Conservation (phyloP, 805 yeast species). For the Candida corydali region DNA sequence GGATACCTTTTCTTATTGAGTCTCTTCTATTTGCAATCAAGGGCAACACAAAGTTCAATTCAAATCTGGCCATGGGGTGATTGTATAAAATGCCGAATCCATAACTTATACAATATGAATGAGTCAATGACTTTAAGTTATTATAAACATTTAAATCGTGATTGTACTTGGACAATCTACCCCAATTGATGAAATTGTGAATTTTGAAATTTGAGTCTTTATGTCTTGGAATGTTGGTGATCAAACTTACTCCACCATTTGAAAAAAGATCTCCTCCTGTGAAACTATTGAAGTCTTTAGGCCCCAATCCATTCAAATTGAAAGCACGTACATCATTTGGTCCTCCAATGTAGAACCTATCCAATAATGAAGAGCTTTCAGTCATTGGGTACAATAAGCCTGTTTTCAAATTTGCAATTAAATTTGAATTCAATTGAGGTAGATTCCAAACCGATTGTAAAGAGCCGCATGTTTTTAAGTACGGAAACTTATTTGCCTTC, state of each 20-base stretch:
- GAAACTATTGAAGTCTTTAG: constrained; percentile 45
- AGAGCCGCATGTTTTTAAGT: constrained; percentile 40
- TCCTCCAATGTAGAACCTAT: constrained; percentile 55
- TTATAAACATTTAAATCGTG: constrained; percentile 6
- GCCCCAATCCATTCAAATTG: constrained; percentile 50
- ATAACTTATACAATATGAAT: constrained; percentile 29
- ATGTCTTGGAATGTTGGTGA: constrained; percentile 41
- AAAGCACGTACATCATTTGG: constrained; percentile 57
- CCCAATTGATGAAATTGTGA: constrained; percentile 47
- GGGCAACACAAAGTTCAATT: constrained; percentile 53
- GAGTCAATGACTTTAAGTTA: constrained; percentile 8
- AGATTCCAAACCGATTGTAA: constrained; percentile 27
- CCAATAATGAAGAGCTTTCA: constrained; percentile 36
- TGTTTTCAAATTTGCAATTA: constrained; percentile 27
- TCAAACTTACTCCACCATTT: constrained; percentile 43
- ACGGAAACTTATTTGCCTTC: constrained; percentile 25
- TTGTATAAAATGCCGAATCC: constrained; percentile 51
- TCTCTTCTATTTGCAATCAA: constrained; percentile 42
- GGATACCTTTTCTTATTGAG: constrained; percentile 47
- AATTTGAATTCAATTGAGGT: constrained; percentile 14
- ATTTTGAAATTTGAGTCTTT: constrained; percentile 44
- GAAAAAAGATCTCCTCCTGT: constrained; percentile 51
- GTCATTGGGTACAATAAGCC: constrained; percentile 27
- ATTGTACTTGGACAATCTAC: constrained; percentile 34
- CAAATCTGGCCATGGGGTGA: constrained; percentile 58